Evolutionary conservation across 1,139 yeast genomes (phyloP), one percentile per base, ranked within the genome.

Genomic region (Geotrichum siamense): DNA sequence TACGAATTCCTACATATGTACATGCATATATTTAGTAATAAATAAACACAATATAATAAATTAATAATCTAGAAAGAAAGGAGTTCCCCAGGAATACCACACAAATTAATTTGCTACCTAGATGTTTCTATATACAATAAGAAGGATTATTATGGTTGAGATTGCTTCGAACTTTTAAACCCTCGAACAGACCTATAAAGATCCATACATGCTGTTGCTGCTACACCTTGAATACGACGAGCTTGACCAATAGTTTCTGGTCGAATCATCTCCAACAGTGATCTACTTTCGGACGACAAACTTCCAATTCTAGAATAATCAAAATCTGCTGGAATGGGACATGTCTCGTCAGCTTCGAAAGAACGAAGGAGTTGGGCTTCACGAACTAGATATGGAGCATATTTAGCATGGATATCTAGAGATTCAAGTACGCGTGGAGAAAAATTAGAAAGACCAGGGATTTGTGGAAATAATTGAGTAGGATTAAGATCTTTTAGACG

Each of bases 171-270:
- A n/a, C n/a, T 23, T 30, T 17, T 30, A 17, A 15, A 30, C n/a
- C 34, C 34, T 30, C 34, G 5, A 6, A 30, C 34, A 16, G 34
- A 13, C 19, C 62, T 52, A 48, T 57, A 59, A 26, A 64, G 49
- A 45, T 61, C 65, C 25, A 66, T 56, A 41, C 68, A 61, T 1
- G 71, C 71, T 1, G 70, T 64, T 2, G 97, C 96, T 0, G 97
- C 91, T 1, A 91, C 80, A 0, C 98, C 97, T 57, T 91, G 94
- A 15, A 89, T 82, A 53, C 97, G 72, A 57, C 95, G 73, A 0
- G 97, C 97, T 60, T 91, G 97, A 0, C 97, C 97, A 40, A 91
- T 76, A 0, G 96, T 91, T 45, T 76, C 76, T 0, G 98, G 98
- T 51, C 85, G 82, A 12, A 86, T 76, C 4, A 74, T 72, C 55